Percentiles rank a stretch among this genome's conserved stretches.
These are phyloP conservation scores for Heliosperma pusillum DNA, from an alignment of 148 eudicot species.

Conservation along the genomic window DNA sequence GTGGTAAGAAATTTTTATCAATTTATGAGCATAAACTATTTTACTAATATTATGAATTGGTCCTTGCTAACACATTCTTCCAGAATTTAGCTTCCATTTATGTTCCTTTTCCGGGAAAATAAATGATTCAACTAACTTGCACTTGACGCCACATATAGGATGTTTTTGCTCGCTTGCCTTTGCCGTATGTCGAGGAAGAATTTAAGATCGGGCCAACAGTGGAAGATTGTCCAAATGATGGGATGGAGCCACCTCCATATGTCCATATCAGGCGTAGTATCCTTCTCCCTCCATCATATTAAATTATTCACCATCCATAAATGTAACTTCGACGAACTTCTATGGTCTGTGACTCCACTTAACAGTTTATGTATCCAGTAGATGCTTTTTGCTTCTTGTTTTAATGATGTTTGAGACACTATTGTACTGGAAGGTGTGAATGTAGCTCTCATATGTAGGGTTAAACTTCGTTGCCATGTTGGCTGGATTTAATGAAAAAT, in stretches of 20 bases:
- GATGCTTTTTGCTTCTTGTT: not conserved
- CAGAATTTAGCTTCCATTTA: constrained; percentile 5
- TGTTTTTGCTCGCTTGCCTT: constrained; percentile 56
- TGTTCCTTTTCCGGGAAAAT: not conserved
- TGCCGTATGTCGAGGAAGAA: constrained; percentile 64
- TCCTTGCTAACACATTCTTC: not conserved
- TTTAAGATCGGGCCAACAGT: constrained; percentile 49
- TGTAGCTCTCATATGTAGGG: constrained; percentile 7
- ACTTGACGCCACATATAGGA: constrained; percentile 41
- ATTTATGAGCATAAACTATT: not conserved
- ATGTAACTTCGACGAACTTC: not conserved
- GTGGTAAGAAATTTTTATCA: not conserved
- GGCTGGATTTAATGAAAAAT: not conserved
- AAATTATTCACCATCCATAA: not conserved
- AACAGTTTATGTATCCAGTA: not conserved
- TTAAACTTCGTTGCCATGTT: not conserved
- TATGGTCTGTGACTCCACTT: not conserved
- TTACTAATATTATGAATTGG: not conserved
- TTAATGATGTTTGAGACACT: not conserved
- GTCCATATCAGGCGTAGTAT: constrained; percentile 90
- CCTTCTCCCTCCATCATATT: constrained; percentile 32
- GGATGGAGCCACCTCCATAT: constrained; percentile 61
- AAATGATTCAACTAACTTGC: constrained; percentile 12
- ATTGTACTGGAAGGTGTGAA: not conserved
- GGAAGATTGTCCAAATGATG: constrained; percentile 42